These are phyloP conservation scores for Puccinia hordei DNA, from an alignment of 1,284 basidiomycete genomes.

Conservation along the genomic window DNA sequence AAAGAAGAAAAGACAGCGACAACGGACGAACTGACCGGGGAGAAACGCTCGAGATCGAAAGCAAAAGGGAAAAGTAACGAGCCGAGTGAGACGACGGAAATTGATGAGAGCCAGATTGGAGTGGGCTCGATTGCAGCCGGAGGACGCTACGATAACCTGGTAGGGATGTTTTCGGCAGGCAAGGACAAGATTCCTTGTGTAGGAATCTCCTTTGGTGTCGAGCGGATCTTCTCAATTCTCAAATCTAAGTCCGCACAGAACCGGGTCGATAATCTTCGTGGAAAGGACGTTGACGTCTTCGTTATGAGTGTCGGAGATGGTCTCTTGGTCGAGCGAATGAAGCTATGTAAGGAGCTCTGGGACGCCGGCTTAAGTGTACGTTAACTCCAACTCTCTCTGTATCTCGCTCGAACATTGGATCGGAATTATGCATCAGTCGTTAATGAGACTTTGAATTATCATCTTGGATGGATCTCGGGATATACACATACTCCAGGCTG, in stretches of 20 bases:
- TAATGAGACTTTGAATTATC: background rate
- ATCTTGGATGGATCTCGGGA: background rate
- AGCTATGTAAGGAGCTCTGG: conserved; percentile 78
- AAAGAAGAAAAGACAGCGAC: conserved; percentile 58
- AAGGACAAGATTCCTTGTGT: conserved; percentile 83
- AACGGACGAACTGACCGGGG: conserved; percentile 64
- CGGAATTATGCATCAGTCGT: background rate
- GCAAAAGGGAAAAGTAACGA: conserved; percentile 62
- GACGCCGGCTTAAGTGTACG: conserved; percentile 83
- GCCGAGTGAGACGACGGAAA: conserved; percentile 75
- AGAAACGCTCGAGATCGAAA: conserved; percentile 57
- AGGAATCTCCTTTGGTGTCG: conserved; percentile 89
- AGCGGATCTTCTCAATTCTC: conserved; percentile 90
- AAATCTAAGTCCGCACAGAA: conserved; percentile 70
- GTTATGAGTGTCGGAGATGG: conserved; percentile 92
- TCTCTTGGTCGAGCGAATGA: conserved; percentile 80
- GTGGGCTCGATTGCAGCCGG: conserved; percentile 98
- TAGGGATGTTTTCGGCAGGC: conserved; percentile 79
- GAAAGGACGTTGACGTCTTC: conserved; percentile 91
- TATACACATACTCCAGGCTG: conserved; percentile 66
- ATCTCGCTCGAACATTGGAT: background rate
- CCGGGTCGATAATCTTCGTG: conserved; percentile 62
- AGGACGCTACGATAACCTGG: conserved; percentile 95
- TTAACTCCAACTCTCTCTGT: background rate
- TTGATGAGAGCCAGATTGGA: conserved; percentile 89